Conservation (phyloP, 2,329 filamentous ascomycete species). For the Trichoderma simmonsii region DNA sequence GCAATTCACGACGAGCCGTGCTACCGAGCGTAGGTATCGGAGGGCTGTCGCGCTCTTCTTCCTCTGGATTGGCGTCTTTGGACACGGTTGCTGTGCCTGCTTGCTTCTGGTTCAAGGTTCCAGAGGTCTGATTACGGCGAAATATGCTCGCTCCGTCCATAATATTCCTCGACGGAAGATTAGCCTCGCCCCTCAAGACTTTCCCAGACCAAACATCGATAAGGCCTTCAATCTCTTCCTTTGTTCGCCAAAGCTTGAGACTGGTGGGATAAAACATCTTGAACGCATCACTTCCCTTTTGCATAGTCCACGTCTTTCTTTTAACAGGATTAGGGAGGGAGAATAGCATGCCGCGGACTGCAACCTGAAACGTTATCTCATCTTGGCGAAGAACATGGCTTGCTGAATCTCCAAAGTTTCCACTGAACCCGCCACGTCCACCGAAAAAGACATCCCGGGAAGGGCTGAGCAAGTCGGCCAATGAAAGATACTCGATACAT, state of each 20-base stretch:
- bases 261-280: slow-evolving; percentile 93
- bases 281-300: slow-evolving; percentile 58
- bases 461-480: slow-evolving; percentile 79
- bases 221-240: slow-evolving; percentile 75
- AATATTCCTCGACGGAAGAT: slow-evolving; percentile 36
- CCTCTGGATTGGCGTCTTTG: slow-evolving; percentile 22
- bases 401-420: slow-evolving; percentile 51
- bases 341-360: slow-evolving; percentile 81
- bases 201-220: slow-evolving; percentile 67
- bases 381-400: slow-evolving; percentile 82
- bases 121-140: slow-evolving; percentile 38
- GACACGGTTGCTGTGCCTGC: slow-evolving; percentile 7
- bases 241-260: slow-evolving; percentile 76
- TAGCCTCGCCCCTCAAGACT: slow-evolving; percentile 54
- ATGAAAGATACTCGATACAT: slow-evolving; percentile 84
- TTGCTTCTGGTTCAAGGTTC: slow-evolving; percentile 34
- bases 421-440: slow-evolving; percentile 49
- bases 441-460: slow-evolving; percentile 68
- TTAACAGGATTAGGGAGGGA: slow-evolving; percentile 83
- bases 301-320: slow-evolving; percentile 49
- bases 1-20: slow-evolving; percentile 67
- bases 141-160: slow-evolving; percentile 50
- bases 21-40: slow-evolving; percentile 59
- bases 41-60: slow-evolving; percentile 23
- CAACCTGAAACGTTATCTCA: slow-evolving; percentile 89